Percentiles rank a stretch among this genome's conserved stretches.
Conservation (phyloP, 305 asterid species). For the Rubia tinctorum region DNA sequence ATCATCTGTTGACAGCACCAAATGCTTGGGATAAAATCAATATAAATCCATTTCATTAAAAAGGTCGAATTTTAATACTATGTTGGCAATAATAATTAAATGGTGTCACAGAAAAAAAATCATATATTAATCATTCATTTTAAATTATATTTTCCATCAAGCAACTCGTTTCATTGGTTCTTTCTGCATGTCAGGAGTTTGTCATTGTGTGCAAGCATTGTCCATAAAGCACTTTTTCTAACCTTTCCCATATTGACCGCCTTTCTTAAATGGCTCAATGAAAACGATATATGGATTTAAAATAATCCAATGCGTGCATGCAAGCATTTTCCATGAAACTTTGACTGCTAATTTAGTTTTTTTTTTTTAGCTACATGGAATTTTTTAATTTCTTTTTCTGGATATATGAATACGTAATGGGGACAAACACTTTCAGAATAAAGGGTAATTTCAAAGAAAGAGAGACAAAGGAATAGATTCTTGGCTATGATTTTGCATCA, state of each 20-base stretch:
- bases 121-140: too few relatives aligned
- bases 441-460: neutral
- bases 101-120: neutral
- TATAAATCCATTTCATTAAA: too few relatives aligned
- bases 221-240: neutral
- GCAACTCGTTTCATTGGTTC: slow-evolving; percentile 10
- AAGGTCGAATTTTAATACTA: too few relatives aligned
- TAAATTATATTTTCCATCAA: neutral
- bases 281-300: neutral
- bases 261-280: neutral
- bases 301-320: neutral
- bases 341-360: neutral
- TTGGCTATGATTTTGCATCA: slow-evolving; percentile 1
- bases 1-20: too few relatives aligned
- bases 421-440: neutral
- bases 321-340: neutral
- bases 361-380: neutral
- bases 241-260: neutral
- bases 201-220: neutral
- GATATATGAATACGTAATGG: neutral
- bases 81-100: neutral
- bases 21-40: too few relatives aligned
- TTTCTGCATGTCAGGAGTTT: neutral
- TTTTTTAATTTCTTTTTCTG: neutral
- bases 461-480: neutral